Percentiles rank a stretch among this genome's conserved stretches.
Evolutionary conservation across 352 stramenopile genomes (phyloP).

Genomic region (Pythium phragmiticola): DNA sequence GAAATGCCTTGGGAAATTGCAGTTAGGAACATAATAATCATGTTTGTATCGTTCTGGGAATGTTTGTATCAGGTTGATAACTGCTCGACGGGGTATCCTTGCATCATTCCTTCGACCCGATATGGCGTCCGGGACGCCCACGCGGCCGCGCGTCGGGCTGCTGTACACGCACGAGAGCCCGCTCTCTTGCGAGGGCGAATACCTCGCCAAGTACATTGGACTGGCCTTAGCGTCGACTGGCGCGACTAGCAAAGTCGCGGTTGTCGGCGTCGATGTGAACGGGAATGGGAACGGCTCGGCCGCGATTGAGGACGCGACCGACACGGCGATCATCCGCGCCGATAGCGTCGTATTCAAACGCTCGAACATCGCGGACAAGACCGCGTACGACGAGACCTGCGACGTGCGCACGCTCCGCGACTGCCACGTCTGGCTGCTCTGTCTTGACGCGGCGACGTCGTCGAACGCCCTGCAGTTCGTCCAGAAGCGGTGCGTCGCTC

Average conservation of each 20-base stretch:
- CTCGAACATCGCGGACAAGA: slow-evolving; percentile 18
- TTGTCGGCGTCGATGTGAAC: slow-evolving; percentile 37
- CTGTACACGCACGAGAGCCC: slow-evolving; percentile 53
- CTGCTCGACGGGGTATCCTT: not conserved
- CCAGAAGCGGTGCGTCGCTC: slow-evolving; percentile 35
- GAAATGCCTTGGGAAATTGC: not conserved
- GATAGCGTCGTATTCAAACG: slow-evolving; percentile 47
- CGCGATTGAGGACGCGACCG: not conserved
- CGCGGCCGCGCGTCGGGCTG: slow-evolving; percentile 43
- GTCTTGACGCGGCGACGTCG: slow-evolving; percentile 51
- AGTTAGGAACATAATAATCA: not conserved
- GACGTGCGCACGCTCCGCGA: slow-evolving; percentile 39
- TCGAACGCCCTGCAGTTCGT: slow-evolving; percentile 39
- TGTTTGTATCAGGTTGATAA: not conserved
- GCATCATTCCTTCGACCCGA: too few relatives aligned
- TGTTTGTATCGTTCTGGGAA: not conserved
- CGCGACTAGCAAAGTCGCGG: slow-evolving; percentile 40
- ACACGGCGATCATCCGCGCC: slow-evolving; percentile 36
- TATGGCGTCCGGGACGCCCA: slow-evolving; percentile 1
- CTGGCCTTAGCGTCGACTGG: slow-evolving; percentile 53
- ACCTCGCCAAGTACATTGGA: slow-evolving; percentile 61
- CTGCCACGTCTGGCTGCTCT: slow-evolving; percentile 62
- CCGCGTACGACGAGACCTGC: slow-evolving; percentile 41
- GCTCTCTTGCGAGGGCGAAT: slow-evolving; percentile 51
- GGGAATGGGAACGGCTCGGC: not conserved